Conservation (phyloP, 192 early-diverging fungal genomes). For the Mortierella hygrophila region DNA sequence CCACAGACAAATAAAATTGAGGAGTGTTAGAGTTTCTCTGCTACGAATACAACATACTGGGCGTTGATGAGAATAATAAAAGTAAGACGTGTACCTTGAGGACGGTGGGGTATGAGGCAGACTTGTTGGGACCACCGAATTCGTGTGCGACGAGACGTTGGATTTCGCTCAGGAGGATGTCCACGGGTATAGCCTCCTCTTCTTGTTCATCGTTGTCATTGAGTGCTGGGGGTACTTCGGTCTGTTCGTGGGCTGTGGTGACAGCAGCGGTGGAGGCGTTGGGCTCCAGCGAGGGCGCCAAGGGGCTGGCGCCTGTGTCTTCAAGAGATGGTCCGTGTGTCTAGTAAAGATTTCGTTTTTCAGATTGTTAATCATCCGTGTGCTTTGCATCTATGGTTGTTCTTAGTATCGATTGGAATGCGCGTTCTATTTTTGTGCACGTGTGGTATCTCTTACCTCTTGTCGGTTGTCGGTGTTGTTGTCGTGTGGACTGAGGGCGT, state of each 20-base stretch:
- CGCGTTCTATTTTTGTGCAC: background rate
- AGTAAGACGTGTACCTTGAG: slow-evolving; percentile 19
- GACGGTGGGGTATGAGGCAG: slow-evolving; percentile 9
- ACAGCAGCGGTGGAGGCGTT: background rate
- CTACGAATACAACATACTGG: background rate
- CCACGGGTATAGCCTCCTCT: background rate
- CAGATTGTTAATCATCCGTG: background rate
- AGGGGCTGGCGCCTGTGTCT: background rate
- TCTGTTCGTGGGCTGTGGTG: background rate
- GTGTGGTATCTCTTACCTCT: background rate
- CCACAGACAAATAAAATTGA: background rate
- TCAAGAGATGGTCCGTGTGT: background rate
- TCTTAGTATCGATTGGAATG: background rate
- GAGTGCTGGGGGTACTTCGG: no score
- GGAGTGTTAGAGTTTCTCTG: background rate
- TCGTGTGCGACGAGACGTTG: slow-evolving; percentile 23
- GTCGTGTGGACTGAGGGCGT: background rate
- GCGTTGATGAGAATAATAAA: background rate
- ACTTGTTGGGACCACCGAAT: slow-evolving; percentile 6
- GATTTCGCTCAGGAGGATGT: slow-evolving; percentile 16
- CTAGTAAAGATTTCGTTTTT: background rate
- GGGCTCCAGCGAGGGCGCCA: slow-evolving; percentile 29
- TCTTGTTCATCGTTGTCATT: background rate
- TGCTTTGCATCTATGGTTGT: background rate
- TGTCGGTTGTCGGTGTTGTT: background rate